A percentile compares a stretch with the other conserved stretches of the same genome.
phyloP scores from a whole-genome alignment of 2,329 filamentous ascomycete genomes.

The Beauveria scarabaeidicola region DNA sequence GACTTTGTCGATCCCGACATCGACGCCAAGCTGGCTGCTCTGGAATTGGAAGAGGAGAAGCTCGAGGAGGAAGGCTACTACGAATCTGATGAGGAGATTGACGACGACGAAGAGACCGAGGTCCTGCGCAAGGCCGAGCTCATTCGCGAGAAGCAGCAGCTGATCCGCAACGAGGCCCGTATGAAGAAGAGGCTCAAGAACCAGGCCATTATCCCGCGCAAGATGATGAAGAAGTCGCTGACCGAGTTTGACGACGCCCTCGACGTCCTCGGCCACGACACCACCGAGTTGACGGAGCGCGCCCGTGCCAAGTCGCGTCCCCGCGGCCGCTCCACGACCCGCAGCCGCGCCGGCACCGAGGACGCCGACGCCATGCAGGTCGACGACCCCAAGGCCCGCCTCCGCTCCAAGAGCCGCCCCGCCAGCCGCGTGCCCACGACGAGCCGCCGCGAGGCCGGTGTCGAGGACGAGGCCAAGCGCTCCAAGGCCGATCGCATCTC shows the following conservation, averaged over 20 bases:
- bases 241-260: conserved; percentile 82
- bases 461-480: conserved; percentile 57
- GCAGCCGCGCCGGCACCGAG: conserved; percentile 53
- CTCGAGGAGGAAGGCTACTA: conserved; percentile 91
- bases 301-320: conserved; percentile 55
- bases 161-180: conserved; percentile 89
- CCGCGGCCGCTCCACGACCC: conserved; percentile 62
- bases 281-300: conserved; percentile 62
- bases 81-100: conserved; percentile 72
- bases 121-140: conserved; percentile 85
- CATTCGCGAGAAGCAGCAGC: conserved; percentile 86
- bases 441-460: conserved; percentile 70
- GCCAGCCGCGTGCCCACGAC: conserved; percentile 39
- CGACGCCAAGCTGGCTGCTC: conserved; percentile 78
- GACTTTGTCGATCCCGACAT: conserved; percentile 97
- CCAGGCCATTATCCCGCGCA: conserved; percentile 83
- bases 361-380: conserved; percentile 71
- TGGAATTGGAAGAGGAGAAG: conserved; percentile 93
- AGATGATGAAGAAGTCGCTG: conserved; percentile 69
- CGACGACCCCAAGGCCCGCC: conserved; percentile 44
- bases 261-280: conserved; percentile 78
- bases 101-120: conserved; percentile 83
- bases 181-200: conserved; percentile 98
- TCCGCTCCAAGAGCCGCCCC: conserved; percentile 62
- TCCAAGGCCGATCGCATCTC: conserved; percentile 76